These are phyloP conservation scores for Globisporangium nunn DNA, from an alignment of 352 stramenopile genomes.

Conservation along the genomic window DNA sequence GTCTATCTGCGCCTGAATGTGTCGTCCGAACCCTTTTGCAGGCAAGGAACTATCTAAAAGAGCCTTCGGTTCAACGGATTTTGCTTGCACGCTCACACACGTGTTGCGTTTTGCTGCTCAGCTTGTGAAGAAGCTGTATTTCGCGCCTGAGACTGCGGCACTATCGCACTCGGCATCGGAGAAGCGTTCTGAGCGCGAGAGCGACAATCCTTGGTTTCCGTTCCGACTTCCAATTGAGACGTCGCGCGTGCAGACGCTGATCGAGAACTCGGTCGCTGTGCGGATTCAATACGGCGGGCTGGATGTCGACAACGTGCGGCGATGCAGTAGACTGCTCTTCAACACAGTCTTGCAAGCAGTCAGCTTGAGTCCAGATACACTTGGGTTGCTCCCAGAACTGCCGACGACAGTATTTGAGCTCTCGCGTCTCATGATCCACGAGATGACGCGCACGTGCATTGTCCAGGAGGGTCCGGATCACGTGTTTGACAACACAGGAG, in stretches of 20 bases:
- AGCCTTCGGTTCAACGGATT: background rate
- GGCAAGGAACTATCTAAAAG: background rate
- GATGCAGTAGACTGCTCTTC: slow-evolving; percentile 1
- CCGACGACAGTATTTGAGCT: background rate
- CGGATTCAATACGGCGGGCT: slow-evolving; percentile 8
- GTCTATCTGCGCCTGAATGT: background rate
- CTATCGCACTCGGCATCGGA: background rate
- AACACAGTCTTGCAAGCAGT: slow-evolving; percentile 2
- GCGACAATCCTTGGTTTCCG: slow-evolving; percentile 33
- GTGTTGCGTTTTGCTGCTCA: background rate
- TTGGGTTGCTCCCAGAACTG: background rate
- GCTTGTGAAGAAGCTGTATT: slow-evolving; percentile 3
- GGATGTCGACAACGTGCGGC: background rate
- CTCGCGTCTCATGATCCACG: background rate
- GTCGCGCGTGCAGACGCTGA: slow-evolving; percentile 14
- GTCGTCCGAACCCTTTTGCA: slow-evolving; percentile 3
- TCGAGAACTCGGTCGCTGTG: slow-evolving; percentile 14
- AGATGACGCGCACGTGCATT: background rate
- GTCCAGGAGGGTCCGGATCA: background rate
- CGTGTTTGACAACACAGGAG: background rate
- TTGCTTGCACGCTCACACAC: background rate
- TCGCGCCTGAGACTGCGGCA: background rate
- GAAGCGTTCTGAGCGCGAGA: slow-evolving; percentile 5
- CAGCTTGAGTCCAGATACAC: background rate
- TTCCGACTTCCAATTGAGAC: slow-evolving; percentile 24